phyloP scores from a whole-genome alignment of 805 yeast genomes.

The Torulaspora gathmanii region DNA sequence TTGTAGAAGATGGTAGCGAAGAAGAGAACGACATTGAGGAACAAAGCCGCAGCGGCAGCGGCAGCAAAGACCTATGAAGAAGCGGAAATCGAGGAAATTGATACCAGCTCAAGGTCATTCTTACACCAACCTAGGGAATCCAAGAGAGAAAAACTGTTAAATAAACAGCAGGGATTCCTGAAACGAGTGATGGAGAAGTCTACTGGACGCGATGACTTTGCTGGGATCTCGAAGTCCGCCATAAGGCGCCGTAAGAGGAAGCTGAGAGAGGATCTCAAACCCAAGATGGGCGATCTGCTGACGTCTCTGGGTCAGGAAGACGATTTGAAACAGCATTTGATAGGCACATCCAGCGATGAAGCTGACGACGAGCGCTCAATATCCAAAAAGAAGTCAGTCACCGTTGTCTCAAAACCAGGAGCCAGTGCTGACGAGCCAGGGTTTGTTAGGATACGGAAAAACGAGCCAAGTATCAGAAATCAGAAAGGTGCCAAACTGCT shows the following conservation, averaged over 20 bases:
- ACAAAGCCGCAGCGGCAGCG: conserved; percentile 36
- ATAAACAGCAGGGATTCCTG: conserved; percentile 37
- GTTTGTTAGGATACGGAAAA: conserved; percentile 29
- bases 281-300: conserved; percentile 61
- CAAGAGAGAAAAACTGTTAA: conserved; percentile 48
- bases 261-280: conserved; percentile 57
- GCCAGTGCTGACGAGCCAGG: conserved; percentile 13
- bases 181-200: conserved; percentile 21
- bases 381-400: conserved; percentile 13
- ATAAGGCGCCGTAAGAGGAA: conserved; percentile 60
- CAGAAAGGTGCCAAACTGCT: conserved; percentile 51
- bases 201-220: conserved; percentile 26
- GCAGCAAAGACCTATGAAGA: conserved; percentile 8
- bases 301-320: conserved; percentile 43
- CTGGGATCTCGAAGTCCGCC: conserved; percentile 61
- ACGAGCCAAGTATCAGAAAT: conserved; percentile 52
- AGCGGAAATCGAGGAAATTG: conserved; percentile 13
- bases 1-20: conserved; percentile 38
- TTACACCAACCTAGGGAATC: conserved; percentile 49
- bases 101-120: conserved; percentile 43
- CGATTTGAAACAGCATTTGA: conserved; percentile 20
- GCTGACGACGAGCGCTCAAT: conserved; percentile 10
- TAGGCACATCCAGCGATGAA: conserved; percentile 6
- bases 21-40: conserved; percentile 45
- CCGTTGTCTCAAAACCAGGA: conserved; percentile 2